phyloP scores from a whole-genome alignment of 768 basidiomycete genomes.

The Myochromella boudieri region DNA sequence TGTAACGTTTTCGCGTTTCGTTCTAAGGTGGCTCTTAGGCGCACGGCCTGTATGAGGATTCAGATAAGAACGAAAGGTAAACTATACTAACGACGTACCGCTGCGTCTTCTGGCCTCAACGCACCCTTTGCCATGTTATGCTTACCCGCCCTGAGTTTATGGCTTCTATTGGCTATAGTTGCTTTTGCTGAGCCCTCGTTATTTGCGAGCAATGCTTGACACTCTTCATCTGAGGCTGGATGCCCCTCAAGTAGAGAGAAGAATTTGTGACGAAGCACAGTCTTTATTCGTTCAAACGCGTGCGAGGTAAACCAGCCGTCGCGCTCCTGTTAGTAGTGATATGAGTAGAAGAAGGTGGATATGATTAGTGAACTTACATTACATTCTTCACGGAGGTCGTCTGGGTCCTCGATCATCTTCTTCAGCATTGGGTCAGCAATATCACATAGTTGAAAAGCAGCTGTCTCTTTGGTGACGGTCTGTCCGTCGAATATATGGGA shows the following conservation, averaged over 20 bases:
- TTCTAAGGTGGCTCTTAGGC: constrained; percentile 67
- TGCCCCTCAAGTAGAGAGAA: constrained; percentile 75
- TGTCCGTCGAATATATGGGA: constrained; percentile 91
- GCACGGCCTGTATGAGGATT: constrained; percentile 49
- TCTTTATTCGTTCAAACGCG: constrained; percentile 81
- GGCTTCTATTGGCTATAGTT: constrained; percentile 39
- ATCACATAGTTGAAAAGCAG: constrained; percentile 94
- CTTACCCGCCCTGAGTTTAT: constrained; percentile 64
- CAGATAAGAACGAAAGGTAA: not conserved
- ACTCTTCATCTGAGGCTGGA: constrained; percentile 71
- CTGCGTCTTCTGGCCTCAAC: constrained; percentile 77
- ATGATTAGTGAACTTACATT: constrained; percentile 53
- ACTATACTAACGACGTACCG: constrained; percentile 45
- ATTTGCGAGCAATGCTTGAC: constrained; percentile 56
- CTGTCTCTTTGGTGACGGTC: constrained; percentile 77
- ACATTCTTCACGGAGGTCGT: constrained; percentile 68
- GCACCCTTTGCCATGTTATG: constrained; percentile 92
- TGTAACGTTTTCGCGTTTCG: constrained; percentile 44
- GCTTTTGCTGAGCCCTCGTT: constrained; percentile 39
- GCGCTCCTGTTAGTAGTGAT: constrained; percentile 51
- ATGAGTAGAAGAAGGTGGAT: not conserved
- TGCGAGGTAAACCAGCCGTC: constrained; percentile 88
- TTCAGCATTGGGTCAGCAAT: constrained; percentile 84
- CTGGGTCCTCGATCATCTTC: constrained; percentile 74
- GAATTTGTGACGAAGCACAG: constrained; percentile 83